A percentile compares a stretch with the other conserved stretches of the same genome.
These are phyloP conservation scores for Fagus sylvatica DNA, from an alignment of 306 rosid genomes.

Conservation along the genomic window DNA sequence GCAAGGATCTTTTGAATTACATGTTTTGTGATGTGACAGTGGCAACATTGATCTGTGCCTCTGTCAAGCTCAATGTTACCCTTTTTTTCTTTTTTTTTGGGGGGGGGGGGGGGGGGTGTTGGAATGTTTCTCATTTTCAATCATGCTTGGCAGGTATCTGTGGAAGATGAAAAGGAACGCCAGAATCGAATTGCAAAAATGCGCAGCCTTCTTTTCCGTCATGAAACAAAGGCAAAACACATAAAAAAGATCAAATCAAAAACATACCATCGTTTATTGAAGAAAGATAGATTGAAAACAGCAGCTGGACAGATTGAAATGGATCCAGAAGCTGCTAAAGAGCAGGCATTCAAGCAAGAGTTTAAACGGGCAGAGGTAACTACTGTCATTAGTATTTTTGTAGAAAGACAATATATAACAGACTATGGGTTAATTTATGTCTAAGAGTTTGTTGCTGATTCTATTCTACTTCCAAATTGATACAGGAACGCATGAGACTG, in stretches of 20 bases:
- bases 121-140: neutral
- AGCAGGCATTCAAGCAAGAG: slow-evolving; percentile 75
- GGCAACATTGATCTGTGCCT: neutral
- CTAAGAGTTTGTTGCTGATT: slow-evolving; percentile 1
- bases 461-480: slow-evolving; percentile 23
- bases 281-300: slow-evolving; percentile 75
- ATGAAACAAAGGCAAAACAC: slow-evolving; percentile 75
- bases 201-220: slow-evolving; percentile 86
- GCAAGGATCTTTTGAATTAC: neutral
- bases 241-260: slow-evolving; percentile 86
- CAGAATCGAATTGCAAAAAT: slow-evolving; percentile 85
- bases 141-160: slow-evolving; percentile 54
- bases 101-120: too few relatives aligned
- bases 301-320: slow-evolving; percentile 43
- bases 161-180: slow-evolving; percentile 81
- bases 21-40: neutral
- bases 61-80: neutral
- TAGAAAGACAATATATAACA: neutral
- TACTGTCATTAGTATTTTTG: neutral
- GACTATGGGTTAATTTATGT: neutral
- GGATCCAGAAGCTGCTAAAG: slow-evolving; percentile 86
- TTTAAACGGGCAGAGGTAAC: slow-evolving; percentile 80
- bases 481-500: slow-evolving; percentile 85
- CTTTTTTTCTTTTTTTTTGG: too few relatives aligned
- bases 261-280: slow-evolving; percentile 71